Percentiles rank a stretch among this genome's conserved stretches.
These are phyloP conservation scores for Mycena rebaudengoi DNA, from an alignment of 768 basidiomycete genomes.

Conservation along the genomic window DNA sequence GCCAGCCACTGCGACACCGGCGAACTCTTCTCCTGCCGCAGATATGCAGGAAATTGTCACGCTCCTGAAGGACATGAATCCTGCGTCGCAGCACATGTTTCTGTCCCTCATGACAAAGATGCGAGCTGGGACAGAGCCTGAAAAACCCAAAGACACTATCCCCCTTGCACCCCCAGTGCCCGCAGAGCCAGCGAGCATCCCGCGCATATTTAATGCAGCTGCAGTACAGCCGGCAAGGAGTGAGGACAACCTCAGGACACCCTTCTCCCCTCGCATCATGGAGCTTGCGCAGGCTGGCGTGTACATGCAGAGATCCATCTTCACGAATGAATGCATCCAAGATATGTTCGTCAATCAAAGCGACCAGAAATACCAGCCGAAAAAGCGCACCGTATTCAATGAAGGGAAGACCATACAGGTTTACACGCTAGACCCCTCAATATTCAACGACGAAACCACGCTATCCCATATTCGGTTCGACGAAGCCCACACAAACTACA, in stretches of 20 bases:
- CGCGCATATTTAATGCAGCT: background rate
- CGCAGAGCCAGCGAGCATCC: background rate
- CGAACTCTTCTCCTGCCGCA: background rate
- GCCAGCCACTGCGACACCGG: background rate
- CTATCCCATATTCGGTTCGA: background rate
- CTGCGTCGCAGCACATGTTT: background rate
- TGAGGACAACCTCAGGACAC: background rate
- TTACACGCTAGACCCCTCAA: background rate
- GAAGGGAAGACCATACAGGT: background rate
- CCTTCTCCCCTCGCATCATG: background rate
- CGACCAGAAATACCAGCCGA: background rate
- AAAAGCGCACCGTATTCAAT: background rate
- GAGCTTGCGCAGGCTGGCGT: background rate
- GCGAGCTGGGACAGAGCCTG: background rate
- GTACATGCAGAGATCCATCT: background rate
- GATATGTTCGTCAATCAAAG: constrained; percentile 7
- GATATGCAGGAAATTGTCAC: background rate
- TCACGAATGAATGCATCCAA: background rate
- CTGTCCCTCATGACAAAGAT: background rate
- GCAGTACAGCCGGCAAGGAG: background rate
- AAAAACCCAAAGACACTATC: background rate
- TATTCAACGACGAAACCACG: background rate
- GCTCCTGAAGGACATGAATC: background rate
- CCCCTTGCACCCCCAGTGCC: background rate
- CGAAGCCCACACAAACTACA: background rate